Percentiles rank a stretch among this genome's conserved stretches.
These are phyloP conservation scores for Penicillium brevicompactum DNA, from an alignment of 2,329 filamentous ascomycete genomes.

Conservation along the genomic window DNA sequence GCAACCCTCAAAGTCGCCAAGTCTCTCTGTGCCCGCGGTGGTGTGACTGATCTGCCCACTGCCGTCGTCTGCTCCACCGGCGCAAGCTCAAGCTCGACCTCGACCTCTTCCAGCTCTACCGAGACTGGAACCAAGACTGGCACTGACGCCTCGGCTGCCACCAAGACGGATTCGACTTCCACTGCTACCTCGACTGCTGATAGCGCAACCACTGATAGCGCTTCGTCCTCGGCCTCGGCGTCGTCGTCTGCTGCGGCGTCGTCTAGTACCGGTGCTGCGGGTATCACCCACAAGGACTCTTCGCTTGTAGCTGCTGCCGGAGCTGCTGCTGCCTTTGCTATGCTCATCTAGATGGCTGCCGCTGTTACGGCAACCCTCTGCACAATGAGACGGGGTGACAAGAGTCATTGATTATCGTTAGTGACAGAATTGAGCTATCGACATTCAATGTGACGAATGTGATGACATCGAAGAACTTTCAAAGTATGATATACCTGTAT, in stretches of 20 bases:
- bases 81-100: not conserved
- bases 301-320: constrained; percentile 33
- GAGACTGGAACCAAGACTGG: constrained; percentile 5
- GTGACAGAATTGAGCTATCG: not conserved
- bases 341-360: constrained; percentile 25
- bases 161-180: constrained; percentile 17
- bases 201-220: constrained; percentile 1
- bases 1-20: constrained; percentile 39
- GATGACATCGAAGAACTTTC: not conserved
- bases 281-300: constrained; percentile 25
- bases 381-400: not conserved
- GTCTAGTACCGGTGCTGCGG: constrained; percentile 26
- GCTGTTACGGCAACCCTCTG: not conserved
- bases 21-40: constrained; percentile 41
- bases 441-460: not conserved
- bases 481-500: not conserved
- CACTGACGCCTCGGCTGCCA: constrained; percentile 15
- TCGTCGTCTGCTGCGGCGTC: constrained; percentile 27
- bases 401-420: too few species aligned
- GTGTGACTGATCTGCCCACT: constrained; percentile 39
- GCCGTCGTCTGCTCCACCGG: constrained; percentile 30
- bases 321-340: constrained; percentile 32
- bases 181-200: constrained; percentile 12
- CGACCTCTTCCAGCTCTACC: not conserved
- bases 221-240: not conserved